Conservation (phyloP, 805 yeast genomes). For the Novakomyces olei region DNA sequence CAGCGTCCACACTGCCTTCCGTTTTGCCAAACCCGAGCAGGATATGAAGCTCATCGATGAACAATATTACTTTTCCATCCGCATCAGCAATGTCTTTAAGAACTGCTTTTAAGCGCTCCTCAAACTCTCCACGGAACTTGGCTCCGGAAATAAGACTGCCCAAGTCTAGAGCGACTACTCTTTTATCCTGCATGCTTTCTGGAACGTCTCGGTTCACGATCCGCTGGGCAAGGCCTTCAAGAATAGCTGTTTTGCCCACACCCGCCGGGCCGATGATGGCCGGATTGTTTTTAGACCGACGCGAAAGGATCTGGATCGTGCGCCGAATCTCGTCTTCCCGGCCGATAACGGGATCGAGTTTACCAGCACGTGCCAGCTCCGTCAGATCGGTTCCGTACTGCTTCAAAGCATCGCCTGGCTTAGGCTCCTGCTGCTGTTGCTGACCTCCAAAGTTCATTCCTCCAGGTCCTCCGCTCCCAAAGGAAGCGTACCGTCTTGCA, state of each 20-base stretch:
- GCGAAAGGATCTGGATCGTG: conserved; percentile 73
- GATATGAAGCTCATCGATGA: conserved; percentile 79
- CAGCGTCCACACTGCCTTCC: conserved; percentile 90
- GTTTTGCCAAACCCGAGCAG: conserved; percentile 77
- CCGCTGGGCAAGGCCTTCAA: conserved; percentile 92
- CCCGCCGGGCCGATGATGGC: conserved; percentile 92
- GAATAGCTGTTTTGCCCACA: conserved; percentile 90
- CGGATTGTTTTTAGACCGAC: conserved; percentile 90
- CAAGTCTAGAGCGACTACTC: conserved; percentile 61
- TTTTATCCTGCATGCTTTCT: conserved; percentile 72
- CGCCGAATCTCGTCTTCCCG: conserved; percentile 87
- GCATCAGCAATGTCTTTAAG: conserved; percentile 66
- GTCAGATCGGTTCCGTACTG: conserved; percentile 74
- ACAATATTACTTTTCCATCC: conserved; percentile 52
- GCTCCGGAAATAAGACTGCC: conserved; percentile 88
- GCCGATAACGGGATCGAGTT: conserved; percentile 90
- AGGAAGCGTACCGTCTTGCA: too few species aligned
- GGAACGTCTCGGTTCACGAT: conserved; percentile 85
- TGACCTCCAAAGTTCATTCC: too few species aligned
- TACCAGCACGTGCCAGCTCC: conserved; percentile 67
- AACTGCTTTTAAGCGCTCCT: conserved; percentile 63
- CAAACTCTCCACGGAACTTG: conserved; percentile 89
- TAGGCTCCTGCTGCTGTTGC: conserved; percentile 10
- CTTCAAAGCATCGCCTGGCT: conserved; percentile 52
- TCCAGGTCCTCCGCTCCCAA: too few species aligned